Base-by-base conservation (phyloP, 2,329 filamentous ascomycete genomes). In the Fusarium papillatum region DNA sequence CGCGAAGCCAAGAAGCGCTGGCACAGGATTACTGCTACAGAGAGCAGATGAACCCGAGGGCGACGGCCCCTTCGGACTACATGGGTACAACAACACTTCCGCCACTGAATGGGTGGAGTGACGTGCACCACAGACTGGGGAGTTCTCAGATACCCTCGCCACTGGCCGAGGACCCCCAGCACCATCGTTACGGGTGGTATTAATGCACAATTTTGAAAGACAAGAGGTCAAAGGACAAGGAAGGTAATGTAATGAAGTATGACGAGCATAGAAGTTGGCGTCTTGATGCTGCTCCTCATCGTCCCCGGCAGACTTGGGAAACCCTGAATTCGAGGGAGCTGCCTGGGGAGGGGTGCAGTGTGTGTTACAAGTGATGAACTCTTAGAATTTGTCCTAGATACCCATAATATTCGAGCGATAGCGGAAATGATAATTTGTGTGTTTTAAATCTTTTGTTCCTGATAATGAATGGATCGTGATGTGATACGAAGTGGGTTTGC, bases 1-100 rank as follows among this genome's bases (percentile, higher is more conserved):
- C 70, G 14, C 74, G 64, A 29, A 77, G 75, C 46, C 74, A 75
- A 7, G 63, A 72, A 29, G 64, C 69, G n/a, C 70, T 73, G 43
- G 55, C 71, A 10, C 64, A 77, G 9, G 70, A 76, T 9, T 53
- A 55, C 8, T 68, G 16, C 14, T 60, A 67, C 13, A 55, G 36
- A 11, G 65, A 41, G 7, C 46, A 64, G 55, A 53, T 22, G 29
- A 31, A 59, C 11, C 22, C 53, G 16, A 34, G 36, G 17, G 36
- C 17, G 29, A 36, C 19, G 29, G 24, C 14, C 41, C 22, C 64
- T 29, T 41, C 59, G 5, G 29, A 50, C 22, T 36, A 69, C 36
- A 9, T 48, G 46, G 17, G 34, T 16, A 34, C 48, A 22, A 41
- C 41, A 7, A 29, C 36, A 29, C 57, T 66, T 57, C 74, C 63